phyloP scores from a whole-genome alignment of 2,329 filamentous ascomycete genomes.

The Aureobasidium sp. region DNA sequence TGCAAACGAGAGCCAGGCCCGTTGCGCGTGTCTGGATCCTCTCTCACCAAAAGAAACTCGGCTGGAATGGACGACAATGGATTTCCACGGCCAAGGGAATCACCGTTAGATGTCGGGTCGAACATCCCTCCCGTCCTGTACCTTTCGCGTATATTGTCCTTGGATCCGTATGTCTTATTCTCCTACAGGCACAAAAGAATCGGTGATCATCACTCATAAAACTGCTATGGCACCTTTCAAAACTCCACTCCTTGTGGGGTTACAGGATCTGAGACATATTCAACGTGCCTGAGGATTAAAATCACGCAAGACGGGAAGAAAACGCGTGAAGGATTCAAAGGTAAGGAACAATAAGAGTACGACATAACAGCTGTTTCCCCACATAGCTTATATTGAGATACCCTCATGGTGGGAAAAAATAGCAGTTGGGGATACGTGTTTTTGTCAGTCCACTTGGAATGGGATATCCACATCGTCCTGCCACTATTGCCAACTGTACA shows the following conservation, averaged over 20 bases:
- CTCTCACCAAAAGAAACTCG: background rate
- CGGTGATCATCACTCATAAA: background rate
- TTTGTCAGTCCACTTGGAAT: background rate
- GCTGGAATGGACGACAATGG: background rate
- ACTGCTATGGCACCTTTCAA: background rate
- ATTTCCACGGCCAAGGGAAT: background rate
- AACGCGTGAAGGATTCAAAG: background rate
- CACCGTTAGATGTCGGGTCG: background rate
- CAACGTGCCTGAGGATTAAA: background rate
- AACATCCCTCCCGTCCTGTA: background rate
- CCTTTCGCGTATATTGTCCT: background rate
- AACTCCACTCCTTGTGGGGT: background rate
- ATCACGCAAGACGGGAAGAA: background rate
- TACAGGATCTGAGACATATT: background rate
- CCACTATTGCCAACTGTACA: conserved; percentile 6
- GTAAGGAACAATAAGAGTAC: background rate
- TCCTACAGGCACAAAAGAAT: background rate
- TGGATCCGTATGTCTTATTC: background rate
- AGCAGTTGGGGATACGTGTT: background rate
- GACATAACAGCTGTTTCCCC: background rate
- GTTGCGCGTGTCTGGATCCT: background rate
- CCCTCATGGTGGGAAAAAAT: background rate
- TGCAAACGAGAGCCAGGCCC: background rate
- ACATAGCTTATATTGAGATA: background rate
- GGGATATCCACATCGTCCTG: background rate